Evolutionary conservation across 306 rosid genomes (phyloP), one percentile per base, ranked within the genome.

Genomic region (Pterocarpus santalinus): DNA sequence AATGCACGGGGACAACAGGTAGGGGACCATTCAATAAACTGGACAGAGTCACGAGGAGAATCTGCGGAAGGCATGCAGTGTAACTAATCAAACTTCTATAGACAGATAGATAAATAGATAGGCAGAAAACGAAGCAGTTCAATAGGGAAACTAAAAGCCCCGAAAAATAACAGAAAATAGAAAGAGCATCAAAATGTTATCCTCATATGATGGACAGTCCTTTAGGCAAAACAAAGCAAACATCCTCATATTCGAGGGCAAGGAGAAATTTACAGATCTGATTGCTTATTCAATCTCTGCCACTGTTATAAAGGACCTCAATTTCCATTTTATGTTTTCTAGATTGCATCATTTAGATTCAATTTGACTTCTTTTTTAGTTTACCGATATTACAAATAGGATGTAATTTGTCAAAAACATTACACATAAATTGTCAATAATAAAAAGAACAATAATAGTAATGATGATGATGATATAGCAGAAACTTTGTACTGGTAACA

Each of bases 1-100:
- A 95, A 84, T 71, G 94, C 96, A 69, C 96, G 96, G 28, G 97
- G 90, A 84, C 96, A 93, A 64, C 93, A 89, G 36, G 94, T 85
- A 32, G 98, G 99, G 61, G 99, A 95, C 99, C 99, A 95, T 80
- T 93, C 99, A 65, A 95, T 91, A 86, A 93, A 95, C 90, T 95
- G 99, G 77, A 95, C 98, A 80, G 99, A 95, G 86, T 95, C 99
- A 52, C 99, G 98, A 28, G 99, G 99, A 76, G 99, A 95, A 89
- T 95, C 99, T 92, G 91, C 72, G 78, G 78, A 68, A 84, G 75
- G 66, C 35, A 78, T 64, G 68, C 55, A 72, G 70, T 14, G 51
- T 73, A 81, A 82, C 63, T 7, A 56, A 79, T 70, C 83, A 76
- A 72, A 56, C 74, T 73, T 81, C 14, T 12, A 61, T 16, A 73